Percentiles rank a stretch among this genome's conserved stretches.
Evolutionary conservation across 352 stramenopile species (phyloP).

Genomic region (Phytophthora palmivora): DNA sequence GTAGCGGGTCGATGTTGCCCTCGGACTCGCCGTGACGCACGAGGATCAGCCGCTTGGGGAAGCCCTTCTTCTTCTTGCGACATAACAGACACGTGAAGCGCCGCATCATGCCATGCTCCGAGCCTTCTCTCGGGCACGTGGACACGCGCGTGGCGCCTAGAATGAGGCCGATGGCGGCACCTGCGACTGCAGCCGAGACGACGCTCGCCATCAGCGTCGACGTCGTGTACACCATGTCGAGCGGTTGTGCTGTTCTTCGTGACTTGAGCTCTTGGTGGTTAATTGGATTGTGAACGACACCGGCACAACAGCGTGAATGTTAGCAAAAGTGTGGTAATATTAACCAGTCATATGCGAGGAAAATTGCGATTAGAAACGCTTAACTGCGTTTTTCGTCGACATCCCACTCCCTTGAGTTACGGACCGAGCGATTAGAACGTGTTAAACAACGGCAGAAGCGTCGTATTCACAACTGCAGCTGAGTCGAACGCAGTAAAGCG

Average conservation of each 20-base stretch:
- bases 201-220: conserved; percentile 53
- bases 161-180: conserved; percentile 48
- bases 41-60: conserved; percentile 84
- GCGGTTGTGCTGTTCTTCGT: conserved; percentile 5
- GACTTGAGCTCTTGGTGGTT: conserved; percentile 19
- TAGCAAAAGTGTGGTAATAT: conserved; percentile 1
- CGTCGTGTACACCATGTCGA: conserved; percentile 56
- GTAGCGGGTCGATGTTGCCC: conserved; percentile 83
- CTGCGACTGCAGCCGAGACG: conserved; percentile 49
- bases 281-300: conserved; percentile 31
- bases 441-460: conserved; percentile 15
- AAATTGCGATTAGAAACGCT: conserved; percentile 19
- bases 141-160: conserved; percentile 20
- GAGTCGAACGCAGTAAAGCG: too few species aligned
- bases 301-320: conserved; percentile 9
- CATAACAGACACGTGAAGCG: conserved; percentile 52
- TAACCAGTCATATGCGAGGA: conserved; percentile 5
- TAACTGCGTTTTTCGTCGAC: conserved; percentile 13
- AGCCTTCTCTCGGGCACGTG: conserved; percentile 24
- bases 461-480: too few species aligned
- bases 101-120: conserved; percentile 29
- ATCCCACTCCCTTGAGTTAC: conserved; percentile 13
- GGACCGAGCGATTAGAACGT: neutral
- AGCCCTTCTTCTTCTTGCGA: conserved; percentile 46
- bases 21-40: conserved; percentile 87